Base-by-base conservation (phyloP, 2,329 filamentous ascomycete genomes). In the Karstenula rhodostoma region DNA sequence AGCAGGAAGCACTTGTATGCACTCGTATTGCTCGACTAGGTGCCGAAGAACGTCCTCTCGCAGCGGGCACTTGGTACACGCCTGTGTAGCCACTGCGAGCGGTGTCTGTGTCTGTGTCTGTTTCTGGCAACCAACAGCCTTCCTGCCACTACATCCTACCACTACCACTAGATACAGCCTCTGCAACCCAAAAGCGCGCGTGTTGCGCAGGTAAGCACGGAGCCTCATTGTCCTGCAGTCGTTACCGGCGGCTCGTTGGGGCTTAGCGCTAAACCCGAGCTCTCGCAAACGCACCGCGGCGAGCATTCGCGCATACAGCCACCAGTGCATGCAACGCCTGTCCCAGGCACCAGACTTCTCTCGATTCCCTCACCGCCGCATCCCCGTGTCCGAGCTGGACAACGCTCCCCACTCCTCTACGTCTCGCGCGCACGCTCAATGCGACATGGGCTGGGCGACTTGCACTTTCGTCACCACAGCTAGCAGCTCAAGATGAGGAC, bases 401-500 rank as follows among this genome's bases (percentile, higher is more conserved):
- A 48, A 32, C 46, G 17, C 42, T 35, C 32, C 37, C 40, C 33
- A 8, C 1, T 27, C 23, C 1, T 17, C 52, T 15, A 44, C 37
- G 27, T 19, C 54, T 40, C 40, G 27, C 54, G 56, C 51, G 54
- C 64, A 58, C 65, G 50, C 22, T 40, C 2, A 19, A 42, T 54
- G 57, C 71, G 73, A 70, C 66, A 77, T 77, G 75, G 72, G 73
- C 72, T 43, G 23, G 7, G 10, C 67, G 60, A 62, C 66, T 66
- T 64, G 48, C 58, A 61, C 61, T 52, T 60, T 63, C 61, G 59
- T 65, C 62, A 63, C 64, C 55, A 55, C 63, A 60, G 63, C 72
- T 64, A 64, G 57, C 62, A 61, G 63, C 65, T 66, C 70, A 64
- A 63, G 62, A 76, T 76, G 75, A 74, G 72, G 69, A 72, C 67